Conservation (phyloP, 805 yeast genomes). For the Dipodascus albidus region DNA sequence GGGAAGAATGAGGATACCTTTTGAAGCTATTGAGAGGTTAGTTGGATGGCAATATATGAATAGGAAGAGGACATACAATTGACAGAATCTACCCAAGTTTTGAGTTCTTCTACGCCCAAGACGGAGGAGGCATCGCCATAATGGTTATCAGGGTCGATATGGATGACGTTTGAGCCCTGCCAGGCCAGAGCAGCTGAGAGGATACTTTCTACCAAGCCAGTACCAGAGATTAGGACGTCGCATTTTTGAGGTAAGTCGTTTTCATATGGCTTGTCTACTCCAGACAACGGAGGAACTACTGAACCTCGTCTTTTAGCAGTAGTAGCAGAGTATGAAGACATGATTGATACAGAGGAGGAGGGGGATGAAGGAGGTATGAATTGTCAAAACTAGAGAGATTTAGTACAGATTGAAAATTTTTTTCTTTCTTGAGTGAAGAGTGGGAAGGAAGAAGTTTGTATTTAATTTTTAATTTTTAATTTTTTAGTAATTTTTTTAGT, state of each 20-base stretch:
- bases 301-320: conserved; percentile 28
- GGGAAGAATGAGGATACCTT: conserved; percentile 8
- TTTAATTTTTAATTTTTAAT: too few relatives aligned
- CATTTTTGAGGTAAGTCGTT: conserved; percentile 42
- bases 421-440: neutral
- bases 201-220: conserved; percentile 81
- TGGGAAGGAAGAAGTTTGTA: neutral
- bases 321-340: conserved; percentile 30
- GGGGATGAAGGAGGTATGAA: too few relatives aligned
- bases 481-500: too few relatives aligned
- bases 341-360: conserved; percentile 5
- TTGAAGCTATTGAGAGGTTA: conserved; percentile 5
- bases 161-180: conserved; percentile 95
- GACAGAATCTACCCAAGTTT: conserved; percentile 69
- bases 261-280: conserved; percentile 23
- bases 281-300: conserved; percentile 28
- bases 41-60: neutral
- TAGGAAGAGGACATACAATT: conserved; percentile 27
- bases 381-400: too few relatives aligned
- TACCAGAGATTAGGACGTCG: conserved; percentile 86
- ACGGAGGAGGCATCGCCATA: conserved; percentile 89
- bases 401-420: too few relatives aligned
- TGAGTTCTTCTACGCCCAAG: conserved; percentile 73
- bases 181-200: conserved; percentile 91
- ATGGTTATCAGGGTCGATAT: conserved; percentile 71